Base-by-base conservation (phyloP, 2,329 filamentous ascomycete species). In the Allantophomopsis lycopodina region DNA sequence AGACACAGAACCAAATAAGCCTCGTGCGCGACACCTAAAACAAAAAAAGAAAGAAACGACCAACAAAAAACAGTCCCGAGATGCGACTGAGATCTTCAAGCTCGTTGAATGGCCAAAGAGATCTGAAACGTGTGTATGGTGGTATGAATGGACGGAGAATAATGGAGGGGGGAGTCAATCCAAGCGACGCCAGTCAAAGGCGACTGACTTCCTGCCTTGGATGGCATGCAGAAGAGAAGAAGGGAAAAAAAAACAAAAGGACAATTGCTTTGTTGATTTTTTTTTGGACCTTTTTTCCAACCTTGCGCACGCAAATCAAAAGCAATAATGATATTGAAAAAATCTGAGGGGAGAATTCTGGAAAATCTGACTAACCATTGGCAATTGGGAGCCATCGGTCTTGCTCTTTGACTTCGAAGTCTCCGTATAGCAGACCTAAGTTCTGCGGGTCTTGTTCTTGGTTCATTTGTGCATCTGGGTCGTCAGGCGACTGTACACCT, bases 401-500 rank as follows among this genome's bases (percentile, higher is more conserved):
- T 67, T 98, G 91, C 67, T 98, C 91, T 73, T 96, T 96, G 65
- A 96, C 89, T 68, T 96, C 89, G 62, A 95, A 94, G 69, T 96
- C 89, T 4, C 23, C 23, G 65, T 86, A 86, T 64, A 69, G 78
- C 64, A 82, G 72, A 61, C 74, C 80, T 63, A 73, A 73, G 61
- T 72, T 71, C 69, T 86, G 81, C 78, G 76, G 73, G 68, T 84
- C 80, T 64, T 79, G 75, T 66, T 73, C 68, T 62, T 87, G 83
- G 69, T 93, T 87, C 84, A 94, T 93, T 76, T 82, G 81, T 72
- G 80, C 79, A 71, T 91, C 85, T 59, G 73, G 68, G 71, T 93
- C 85, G 69, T 91, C 87, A 71, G 80, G 79, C 70, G 87, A 93
- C 72, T 86, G 84, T 76, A 76, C 82, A 76, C 76, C 80, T 73